Conservation (phyloP, 1,139 yeast species). For the Barnettozyma hawaiiensis region DNA sequence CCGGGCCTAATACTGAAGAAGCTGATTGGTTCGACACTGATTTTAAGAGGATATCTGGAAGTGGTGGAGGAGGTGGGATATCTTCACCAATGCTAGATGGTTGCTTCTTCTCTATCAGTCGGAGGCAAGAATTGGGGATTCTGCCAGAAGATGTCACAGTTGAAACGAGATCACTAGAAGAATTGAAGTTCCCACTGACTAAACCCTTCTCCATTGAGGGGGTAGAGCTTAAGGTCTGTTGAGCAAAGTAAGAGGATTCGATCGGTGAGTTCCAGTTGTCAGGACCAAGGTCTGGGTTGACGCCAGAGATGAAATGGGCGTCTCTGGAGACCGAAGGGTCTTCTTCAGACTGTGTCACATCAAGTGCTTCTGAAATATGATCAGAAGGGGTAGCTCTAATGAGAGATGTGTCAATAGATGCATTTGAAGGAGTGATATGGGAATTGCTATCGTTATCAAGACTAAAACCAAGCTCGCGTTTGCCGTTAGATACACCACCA, state of each 20-base stretch:
- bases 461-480: background rate
- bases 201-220: background rate
- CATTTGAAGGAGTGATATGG: background rate
- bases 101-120: background rate
- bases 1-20: background rate
- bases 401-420: background rate
- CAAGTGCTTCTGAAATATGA: background rate
- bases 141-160: background rate
- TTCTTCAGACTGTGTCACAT: background rate
- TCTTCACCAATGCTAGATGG: background rate
- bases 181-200: background rate
- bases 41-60: slow-evolving; percentile 21
- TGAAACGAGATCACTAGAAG: background rate
- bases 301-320: background rate
- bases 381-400: background rate
- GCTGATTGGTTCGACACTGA: background rate
- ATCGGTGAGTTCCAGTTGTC: background rate
- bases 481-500: background rate
- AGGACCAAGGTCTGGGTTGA: background rate
- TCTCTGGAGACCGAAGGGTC: background rate
- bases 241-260: background rate
- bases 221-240: background rate
- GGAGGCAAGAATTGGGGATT: background rate
- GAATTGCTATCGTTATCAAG: background rate
- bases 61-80: slow-evolving; percentile 27